Evolutionary conservation across 352 stramenopile genomes (phyloP).

Genomic region (Phytophthora meadii): DNA sequence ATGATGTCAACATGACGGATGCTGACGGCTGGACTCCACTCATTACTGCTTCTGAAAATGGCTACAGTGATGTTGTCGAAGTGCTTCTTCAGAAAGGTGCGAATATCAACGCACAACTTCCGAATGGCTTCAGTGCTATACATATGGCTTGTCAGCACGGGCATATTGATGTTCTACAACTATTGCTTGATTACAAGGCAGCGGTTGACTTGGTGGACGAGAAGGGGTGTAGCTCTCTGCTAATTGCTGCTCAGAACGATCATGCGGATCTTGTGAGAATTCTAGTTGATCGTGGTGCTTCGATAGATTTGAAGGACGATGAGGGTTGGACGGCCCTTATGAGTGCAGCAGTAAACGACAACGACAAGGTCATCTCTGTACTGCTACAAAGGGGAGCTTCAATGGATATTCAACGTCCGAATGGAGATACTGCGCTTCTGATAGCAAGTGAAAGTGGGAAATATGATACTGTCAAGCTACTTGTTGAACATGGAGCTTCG

Average conservation of each 20-base stretch:
- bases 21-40: conserved; percentile 15
- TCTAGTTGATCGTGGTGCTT: not conserved
- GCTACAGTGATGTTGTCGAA: conserved; percentile 10
- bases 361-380: not conserved
- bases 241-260: not conserved
- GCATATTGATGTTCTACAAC: not conserved
- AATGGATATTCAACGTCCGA: not conserved
- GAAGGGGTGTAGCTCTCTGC: not conserved
- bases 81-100: conserved; percentile 10
- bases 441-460: not conserved
- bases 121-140: not conserved
- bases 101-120: conserved; percentile 3
- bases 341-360: not conserved
- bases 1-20: conserved; percentile 21
- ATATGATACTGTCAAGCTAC: not conserved
- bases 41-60: conserved; percentile 7
- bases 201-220: not conserved
- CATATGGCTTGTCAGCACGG: not conserved
- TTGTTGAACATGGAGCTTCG: conserved; percentile 11
- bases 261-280: not conserved
- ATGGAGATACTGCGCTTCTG: not conserved
- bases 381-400: not conserved
- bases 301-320: not conserved
- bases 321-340: not conserved
- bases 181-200: not conserved